These are phyloP conservation scores for Leccinum boreale DNA, from an alignment of 768 basidiomycete species.

Conservation along the genomic window DNA sequence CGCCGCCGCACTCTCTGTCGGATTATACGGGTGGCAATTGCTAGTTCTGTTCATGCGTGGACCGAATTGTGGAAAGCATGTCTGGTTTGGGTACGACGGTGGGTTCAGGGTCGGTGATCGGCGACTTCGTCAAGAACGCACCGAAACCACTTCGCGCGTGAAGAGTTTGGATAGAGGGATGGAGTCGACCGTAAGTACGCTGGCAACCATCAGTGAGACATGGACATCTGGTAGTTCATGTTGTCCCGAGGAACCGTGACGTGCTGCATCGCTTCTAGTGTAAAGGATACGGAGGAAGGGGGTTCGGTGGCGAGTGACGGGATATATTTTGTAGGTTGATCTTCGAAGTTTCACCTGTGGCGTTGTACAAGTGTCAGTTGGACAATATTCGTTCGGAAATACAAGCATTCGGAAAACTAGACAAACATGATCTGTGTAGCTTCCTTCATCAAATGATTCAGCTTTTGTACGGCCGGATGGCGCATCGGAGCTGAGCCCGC, in stretches of 20 bases:
- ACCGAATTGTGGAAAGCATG: conserved; percentile 32
- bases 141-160: neutral
- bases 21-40: conserved; percentile 33
- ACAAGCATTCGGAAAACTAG: neutral
- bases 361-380: neutral
- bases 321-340: neutral
- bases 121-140: neutral
- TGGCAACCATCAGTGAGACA: conserved; percentile 2
- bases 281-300: neutral
- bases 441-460: too few species aligned
- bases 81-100: conserved; percentile 66
- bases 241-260: conserved; percentile 1
- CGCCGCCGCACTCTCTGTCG: conserved; percentile 32
- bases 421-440: neutral
- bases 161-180: neutral
- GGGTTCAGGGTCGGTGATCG: conserved; percentile 30
- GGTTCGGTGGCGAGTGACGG: neutral
- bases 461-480: too few species aligned
- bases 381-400: neutral
- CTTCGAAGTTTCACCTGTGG: neutral
- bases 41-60: conserved; percentile 37
- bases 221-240: conserved; percentile 3
- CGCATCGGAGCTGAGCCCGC: too few species aligned
- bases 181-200: neutral
- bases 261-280: neutral